These are phyloP conservation scores for Corynespora cassiicola DNA, from an alignment of 2,329 filamentous ascomycete species.

Conservation along the genomic window DNA sequence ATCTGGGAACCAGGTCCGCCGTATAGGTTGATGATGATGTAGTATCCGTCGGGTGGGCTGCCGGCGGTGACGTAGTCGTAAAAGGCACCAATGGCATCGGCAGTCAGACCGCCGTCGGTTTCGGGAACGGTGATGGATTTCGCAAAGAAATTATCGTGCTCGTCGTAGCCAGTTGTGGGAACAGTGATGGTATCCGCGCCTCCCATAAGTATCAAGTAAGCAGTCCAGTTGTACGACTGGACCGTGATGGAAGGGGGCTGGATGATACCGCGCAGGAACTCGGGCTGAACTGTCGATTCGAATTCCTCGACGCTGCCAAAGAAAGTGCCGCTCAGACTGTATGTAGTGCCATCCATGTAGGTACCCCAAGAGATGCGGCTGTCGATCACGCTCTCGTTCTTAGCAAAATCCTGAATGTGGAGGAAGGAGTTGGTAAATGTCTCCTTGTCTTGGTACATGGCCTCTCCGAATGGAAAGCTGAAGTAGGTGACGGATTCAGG, in stretches of 20 bases:
- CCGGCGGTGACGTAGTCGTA: constrained; percentile 39
- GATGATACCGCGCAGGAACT: constrained; percentile 47
- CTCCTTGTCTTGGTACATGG: constrained; percentile 32
- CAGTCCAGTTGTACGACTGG: constrained; percentile 40
- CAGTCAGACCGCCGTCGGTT: constrained; percentile 33
- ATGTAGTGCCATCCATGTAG: constrained; percentile 46
- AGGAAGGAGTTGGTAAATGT: constrained; percentile 47
- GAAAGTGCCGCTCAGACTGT: constrained; percentile 49
- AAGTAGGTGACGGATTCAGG: constrained; percentile 37
- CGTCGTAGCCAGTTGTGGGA: constrained; percentile 42
- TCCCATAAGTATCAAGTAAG: constrained; percentile 51
- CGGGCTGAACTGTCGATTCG: constrained; percentile 45
- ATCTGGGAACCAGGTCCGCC: constrained; percentile 44
- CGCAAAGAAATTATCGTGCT: constrained; percentile 49
- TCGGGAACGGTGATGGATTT: constrained; percentile 51
- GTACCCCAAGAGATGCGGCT: constrained; percentile 50
- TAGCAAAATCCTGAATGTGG: constrained; percentile 49
- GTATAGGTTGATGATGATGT: constrained; percentile 48
- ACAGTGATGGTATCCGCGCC: constrained; percentile 32
- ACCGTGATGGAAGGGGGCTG: constrained; percentile 27
- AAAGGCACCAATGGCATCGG: constrained; percentile 31
- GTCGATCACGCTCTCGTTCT: constrained; percentile 49
- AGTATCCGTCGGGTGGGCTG: constrained; percentile 33
- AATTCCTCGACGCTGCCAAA: constrained; percentile 47
- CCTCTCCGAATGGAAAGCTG: constrained; percentile 27